Evolutionary conservation across 106 monocot species (phyloP), one percentile per base, ranked within the genome.

Genomic region (Allium cepa): DNA sequence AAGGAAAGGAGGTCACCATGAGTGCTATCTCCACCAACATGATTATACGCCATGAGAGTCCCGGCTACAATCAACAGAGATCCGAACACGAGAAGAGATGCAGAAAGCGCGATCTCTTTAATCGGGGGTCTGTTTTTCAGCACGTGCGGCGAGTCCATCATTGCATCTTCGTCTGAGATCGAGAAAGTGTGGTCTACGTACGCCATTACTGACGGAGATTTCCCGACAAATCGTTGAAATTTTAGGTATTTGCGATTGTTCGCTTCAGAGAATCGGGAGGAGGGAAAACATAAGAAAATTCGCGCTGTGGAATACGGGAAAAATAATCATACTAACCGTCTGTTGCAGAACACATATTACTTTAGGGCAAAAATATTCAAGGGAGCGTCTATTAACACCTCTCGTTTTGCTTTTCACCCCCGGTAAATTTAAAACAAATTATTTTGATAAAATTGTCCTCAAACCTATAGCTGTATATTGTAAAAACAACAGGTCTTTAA

Each of bases 151-250:
- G 58, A 68, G 9, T 74, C 84, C 59, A 81, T 75, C 91, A 96
- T 88, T 75, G 88, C 73, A 69, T 96, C 95, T 73, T 96, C 91
- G 66, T 96, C 74, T 14, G 88, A 72, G 64, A 96, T 91, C 22
- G 91, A 91, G 84, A 96, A 96, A n/a, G 95, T 85, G 79, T 91
- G 95, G 67, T 91, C 95, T 11, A 91, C 95, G 83, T 96, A 96
- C 66, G 95, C 95, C 95, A 96, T 91, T 67, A 36, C 36, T 36
- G 36, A 36, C 36, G 3, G 3, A 4, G 65, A 65, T 8, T 13
- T 9, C 11, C 4, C 12, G 22, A 17, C 2, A 12, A 10, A 65
- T 0, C 3, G 7, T 18, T 9, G 11, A 47, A 64, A 47, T 46
- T 46, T 15, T 62, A 28, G 58, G 36, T 36, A 36, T n/a, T 16